phyloP scores from a whole-genome alignment of 768 basidiomycete species.

The Leucocoprinus birnbaumii region DNA sequence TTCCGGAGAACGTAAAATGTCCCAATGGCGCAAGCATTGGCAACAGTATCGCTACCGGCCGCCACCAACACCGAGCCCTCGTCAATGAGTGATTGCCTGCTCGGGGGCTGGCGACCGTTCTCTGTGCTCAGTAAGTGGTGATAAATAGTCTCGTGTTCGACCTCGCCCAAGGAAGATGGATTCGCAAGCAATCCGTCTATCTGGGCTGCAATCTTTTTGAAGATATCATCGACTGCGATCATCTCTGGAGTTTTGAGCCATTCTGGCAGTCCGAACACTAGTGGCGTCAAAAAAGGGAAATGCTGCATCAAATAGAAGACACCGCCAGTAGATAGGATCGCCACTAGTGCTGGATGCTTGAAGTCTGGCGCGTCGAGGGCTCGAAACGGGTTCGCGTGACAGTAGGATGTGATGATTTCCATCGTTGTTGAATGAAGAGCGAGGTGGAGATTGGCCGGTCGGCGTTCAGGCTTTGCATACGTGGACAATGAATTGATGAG shows the following conservation, averaged over 20 bases:
- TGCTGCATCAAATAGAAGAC: slow-evolving; percentile 16
- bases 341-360: slow-evolving; percentile 21
- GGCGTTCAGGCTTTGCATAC: background rate
- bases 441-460: slow-evolving; percentile 19
- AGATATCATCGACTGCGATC: slow-evolving; percentile 16
- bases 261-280: slow-evolving; percentile 16
- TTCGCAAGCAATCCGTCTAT: slow-evolving; percentile 25
- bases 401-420: slow-evolving; percentile 30
- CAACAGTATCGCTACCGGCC: slow-evolving; percentile 44
- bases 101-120: background rate
- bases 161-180: slow-evolving; percentile 20
- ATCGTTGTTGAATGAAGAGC: slow-evolving; percentile 25
- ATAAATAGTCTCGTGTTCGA: slow-evolving; percentile 34
- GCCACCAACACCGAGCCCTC: slow-evolving; percentile 5
- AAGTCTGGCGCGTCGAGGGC: slow-evolving; percentile 22
- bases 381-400: slow-evolving; percentile 25
- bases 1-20: slow-evolving; percentile 32
- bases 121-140: slow-evolving; percentile 21
- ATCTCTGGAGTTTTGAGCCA: slow-evolving; percentile 18
- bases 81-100: background rate
- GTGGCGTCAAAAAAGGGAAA: slow-evolving; percentile 19
- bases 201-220: slow-evolving; percentile 14
- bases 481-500: slow-evolving; percentile 16
- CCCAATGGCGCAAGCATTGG: slow-evolving; percentile 34
- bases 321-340: slow-evolving; percentile 15